Percentiles rank a stretch among this genome's conserved stretches.
phyloP scores from a whole-genome alignment of 805 yeast species.

The Yamadazyma sp. region DNA sequence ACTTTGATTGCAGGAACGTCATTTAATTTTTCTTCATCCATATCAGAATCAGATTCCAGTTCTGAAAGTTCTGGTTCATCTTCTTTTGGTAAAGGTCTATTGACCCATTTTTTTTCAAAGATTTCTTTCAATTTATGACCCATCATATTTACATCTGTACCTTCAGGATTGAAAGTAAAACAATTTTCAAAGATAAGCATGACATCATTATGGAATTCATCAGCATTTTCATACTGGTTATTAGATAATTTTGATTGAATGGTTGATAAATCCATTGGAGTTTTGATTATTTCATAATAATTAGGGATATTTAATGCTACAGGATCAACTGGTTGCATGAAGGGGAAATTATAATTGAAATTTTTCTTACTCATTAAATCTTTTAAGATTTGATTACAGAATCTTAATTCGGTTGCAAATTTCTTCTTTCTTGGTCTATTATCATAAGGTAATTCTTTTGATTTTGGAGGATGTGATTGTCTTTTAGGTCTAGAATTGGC shows the following conservation, averaged over 20 bases:
- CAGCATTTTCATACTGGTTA: conserved; percentile 86
- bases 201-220: conserved; percentile 81
- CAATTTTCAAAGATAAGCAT: conserved; percentile 84
- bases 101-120: conserved; percentile 85
- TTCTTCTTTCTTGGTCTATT: conserved; percentile 89
- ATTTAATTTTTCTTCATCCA: conserved; percentile 47
- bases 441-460: conserved; percentile 90
- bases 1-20: conserved; percentile 89
- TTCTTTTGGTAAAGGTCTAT: conserved; percentile 61
- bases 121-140: conserved; percentile 87
- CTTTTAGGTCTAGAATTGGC: conserved; percentile 90
- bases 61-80: conserved; percentile 31
- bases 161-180: conserved; percentile 90
- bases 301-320: conserved; percentile 91
- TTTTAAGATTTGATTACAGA: conserved; percentile 75
- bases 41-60: conserved; percentile 50
- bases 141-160: conserved; percentile 94
- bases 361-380: conserved; percentile 83
- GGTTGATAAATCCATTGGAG: conserved; percentile 94
- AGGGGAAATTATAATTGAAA: conserved; percentile 83
- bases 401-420: conserved; percentile 83
- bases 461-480: conserved; percentile 94
- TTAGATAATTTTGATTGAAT: conserved; percentile 75
- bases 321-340: conserved; percentile 91
- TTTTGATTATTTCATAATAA: conserved; percentile 78